A percentile compares a stretch with the other conserved stretches of the same genome.
These are phyloP conservation scores for Metarhizium brunneum DNA, from an alignment of 2,329 filamentous ascomycete genomes.

Conservation along the genomic window DNA sequence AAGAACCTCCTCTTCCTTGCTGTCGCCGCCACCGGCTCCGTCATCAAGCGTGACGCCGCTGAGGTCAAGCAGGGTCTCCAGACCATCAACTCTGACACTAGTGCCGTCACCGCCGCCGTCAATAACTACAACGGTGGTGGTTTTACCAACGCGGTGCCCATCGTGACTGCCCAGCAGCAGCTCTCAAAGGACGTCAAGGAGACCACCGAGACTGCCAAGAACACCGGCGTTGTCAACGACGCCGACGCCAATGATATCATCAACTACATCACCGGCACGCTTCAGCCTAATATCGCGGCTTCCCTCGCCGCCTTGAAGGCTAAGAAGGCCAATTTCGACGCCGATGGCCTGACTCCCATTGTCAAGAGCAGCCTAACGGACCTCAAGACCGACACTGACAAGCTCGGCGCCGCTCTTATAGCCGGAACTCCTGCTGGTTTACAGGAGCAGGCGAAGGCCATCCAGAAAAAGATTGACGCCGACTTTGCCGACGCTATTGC, in stretches of 20 bases:
- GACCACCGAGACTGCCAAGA: not conserved
- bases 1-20: constrained; percentile 6
- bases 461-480: not conserved
- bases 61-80: not conserved
- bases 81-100: not conserved
- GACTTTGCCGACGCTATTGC: not conserved
- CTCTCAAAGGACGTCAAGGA: not conserved
- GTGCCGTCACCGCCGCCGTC: not conserved
- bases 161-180: not conserved
- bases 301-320: not conserved
- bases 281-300: not conserved
- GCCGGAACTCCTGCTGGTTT: not conserved
- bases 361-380: not conserved
- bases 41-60: constrained; percentile 1
- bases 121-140: not conserved
- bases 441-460: too few species aligned
- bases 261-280: not conserved
- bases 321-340: not conserved
- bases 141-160: not conserved
- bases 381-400: not conserved
- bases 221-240: not conserved
- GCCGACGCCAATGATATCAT: not conserved
- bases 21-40: constrained; percentile 2
- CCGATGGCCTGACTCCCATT: not conserved
- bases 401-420: not conserved